Evolutionary conservation across 441 rosid genomes (phyloP), one percentile per base, ranked within the genome.

Genomic region (Populus hybrid): DNA sequence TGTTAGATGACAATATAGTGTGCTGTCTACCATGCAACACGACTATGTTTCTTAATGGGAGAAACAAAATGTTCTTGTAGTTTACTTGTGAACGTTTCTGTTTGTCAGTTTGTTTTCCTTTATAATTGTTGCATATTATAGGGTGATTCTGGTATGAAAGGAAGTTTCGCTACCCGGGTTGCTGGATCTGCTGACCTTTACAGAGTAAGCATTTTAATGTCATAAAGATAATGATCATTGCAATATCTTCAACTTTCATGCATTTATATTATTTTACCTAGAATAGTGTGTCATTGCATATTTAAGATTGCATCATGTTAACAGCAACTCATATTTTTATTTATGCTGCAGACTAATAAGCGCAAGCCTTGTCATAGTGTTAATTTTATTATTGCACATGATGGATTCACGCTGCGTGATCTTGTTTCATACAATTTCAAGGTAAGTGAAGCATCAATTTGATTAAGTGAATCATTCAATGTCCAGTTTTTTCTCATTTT

Each of bases 141-240:
- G 99, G 99, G 99, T 78, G 99, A 95, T 78, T 68, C 84, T 84
- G 98, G 97, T 35, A 88, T 90, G 97, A 94, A 94, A 85, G 98
- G 97, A 81, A 84, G 78, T 80, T 91, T 95, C 57, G 97, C 98
- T 38, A 94, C 97, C 80, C 94, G 97, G 71, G 83, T 94, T 61
- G 73, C 99, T 75, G 98, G 98, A 77, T 94, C 99, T 79, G 91
- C 97, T 8, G 98, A 95, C 83, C 90, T 95, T 35, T 95, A 89
- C 84, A 84, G 80, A 73, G 98, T 94, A 85, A 81, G 91, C 38
- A 34, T 59, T 54, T 76, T 65, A 36, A 50, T 68, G 76, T 67
- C 73, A 68, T 78, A 73, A 76, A 69, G 61, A 26, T 46, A 54
- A 63, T 46, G 61, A 67, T 71, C 79, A 69, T 35, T 67, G 2